Base-by-base conservation (phyloP, 306 rosid species). In the Corylus avellana region DNA sequence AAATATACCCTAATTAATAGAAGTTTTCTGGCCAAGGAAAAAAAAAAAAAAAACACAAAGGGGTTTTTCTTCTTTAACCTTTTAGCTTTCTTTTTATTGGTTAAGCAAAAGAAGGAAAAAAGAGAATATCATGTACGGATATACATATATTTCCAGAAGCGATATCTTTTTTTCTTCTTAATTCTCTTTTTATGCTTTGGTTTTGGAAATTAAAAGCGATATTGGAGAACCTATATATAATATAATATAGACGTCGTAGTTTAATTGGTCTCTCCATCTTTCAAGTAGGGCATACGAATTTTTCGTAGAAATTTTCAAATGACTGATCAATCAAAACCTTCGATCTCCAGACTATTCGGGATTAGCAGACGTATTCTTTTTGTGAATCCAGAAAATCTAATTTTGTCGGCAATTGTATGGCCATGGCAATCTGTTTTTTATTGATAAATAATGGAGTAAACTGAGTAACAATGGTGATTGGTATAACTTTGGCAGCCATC, bases 91-190 rank as follows among this genome's bases (percentile, higher is more conserved):
- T 16, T 5, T 29, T 13, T 27, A 48, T 42, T n/a, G 5, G 17
- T 1, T 53, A 55, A 37, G 20, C 8, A 72, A 27, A 73, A 22
- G 69, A 10, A 56, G 10, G 37, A 46, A 69, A 64, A 67, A 29
- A 61, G 14, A 27, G 22, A 12, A 35, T 62, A 74, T 27, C 32
- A 57, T 7, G 42, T 16, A 55, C 3, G 27, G 22, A 46, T 27
- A 80, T 77, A 7, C 70, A 63, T 56, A 54, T 49, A 54, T 49
- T 78, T 81, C 74, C 70, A 37, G 66, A 78, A 77, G 63, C 57
- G 62, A 17, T 51, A n/a, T 70, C 18, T 70, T 77, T 62, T 77
- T 53, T 47, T 59, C 4, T 46, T 48, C 46, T 74, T 81, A 47
- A 16, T 39, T 74, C 64, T 51, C 12, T 46, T 3, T 70, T 59